phyloP scores from a whole-genome alignment of 352 stramenopile genomes.

The Phytopythium mirpurense region DNA sequence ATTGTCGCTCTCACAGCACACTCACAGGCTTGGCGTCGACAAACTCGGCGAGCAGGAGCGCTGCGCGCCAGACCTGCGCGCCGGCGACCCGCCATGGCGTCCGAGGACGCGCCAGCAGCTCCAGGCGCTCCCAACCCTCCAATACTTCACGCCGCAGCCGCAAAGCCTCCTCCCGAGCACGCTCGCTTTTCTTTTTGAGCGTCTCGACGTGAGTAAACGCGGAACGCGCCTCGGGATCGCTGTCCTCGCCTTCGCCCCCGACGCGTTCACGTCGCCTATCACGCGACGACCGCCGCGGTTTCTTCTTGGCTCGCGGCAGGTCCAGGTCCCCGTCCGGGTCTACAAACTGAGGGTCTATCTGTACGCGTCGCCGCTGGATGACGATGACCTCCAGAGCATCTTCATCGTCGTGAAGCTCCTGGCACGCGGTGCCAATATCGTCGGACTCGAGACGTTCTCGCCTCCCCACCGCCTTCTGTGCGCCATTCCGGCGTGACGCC shows the following conservation, averaged over 20 bases:
- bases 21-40: constrained; percentile 22
- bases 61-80: constrained; percentile 47
- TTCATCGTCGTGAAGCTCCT: not conserved
- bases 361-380: not conserved
- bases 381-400: not conserved
- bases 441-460: too few relatives aligned
- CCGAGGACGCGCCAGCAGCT: constrained; percentile 13
- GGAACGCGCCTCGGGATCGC: not conserved
- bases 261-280: not conserved
- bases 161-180: not conserved
- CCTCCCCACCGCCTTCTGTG: too few relatives aligned
- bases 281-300: too few relatives aligned
- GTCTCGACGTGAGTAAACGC: too few relatives aligned
- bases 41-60: constrained; percentile 52
- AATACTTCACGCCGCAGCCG: not conserved
- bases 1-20: not conserved
- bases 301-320: constrained; percentile 13
- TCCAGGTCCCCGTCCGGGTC: constrained; percentile 23
- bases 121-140: constrained; percentile 6
- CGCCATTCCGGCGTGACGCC: too few relatives aligned
- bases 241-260: not conserved
- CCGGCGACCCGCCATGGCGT: constrained; percentile 30
- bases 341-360: not conserved
- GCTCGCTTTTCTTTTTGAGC: not conserved
- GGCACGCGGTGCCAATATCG: too few relatives aligned